Conservation (phyloP, 2,329 filamentous ascomycete genomes). For the Xylaria sp. region DNA sequence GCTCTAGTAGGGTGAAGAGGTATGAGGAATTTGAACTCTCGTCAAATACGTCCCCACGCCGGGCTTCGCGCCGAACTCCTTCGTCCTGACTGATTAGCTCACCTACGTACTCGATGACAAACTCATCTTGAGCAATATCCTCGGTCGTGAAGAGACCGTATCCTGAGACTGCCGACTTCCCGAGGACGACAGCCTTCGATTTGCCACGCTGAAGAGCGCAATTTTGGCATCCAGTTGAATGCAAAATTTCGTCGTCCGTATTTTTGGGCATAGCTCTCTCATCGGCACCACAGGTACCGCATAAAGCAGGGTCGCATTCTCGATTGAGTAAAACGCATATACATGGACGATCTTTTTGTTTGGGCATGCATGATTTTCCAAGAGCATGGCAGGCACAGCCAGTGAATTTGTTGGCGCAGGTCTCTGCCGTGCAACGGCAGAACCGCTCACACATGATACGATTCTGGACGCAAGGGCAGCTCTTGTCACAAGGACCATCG, state of each 20-base stretch:
- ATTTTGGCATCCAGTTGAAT: constrained; percentile 74
- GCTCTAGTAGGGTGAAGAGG: constrained; percentile 68
- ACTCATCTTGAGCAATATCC: constrained; percentile 74
- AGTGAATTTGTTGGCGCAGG: constrained; percentile 72
- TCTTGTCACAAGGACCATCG: constrained; percentile 71
- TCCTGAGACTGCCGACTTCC: constrained; percentile 76
- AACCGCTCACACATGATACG: constrained; percentile 77
- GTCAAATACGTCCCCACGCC: constrained; percentile 70
- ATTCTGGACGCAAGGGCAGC: constrained; percentile 71
- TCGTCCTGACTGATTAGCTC: constrained; percentile 79
- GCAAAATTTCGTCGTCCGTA: constrained; percentile 66
- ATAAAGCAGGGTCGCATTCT: constrained; percentile 84
- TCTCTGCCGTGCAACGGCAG: constrained; percentile 71
- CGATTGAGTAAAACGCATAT: constrained; percentile 78
- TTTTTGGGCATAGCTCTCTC: constrained; percentile 77
- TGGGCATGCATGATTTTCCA: constrained; percentile 68
- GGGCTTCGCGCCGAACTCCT: constrained; percentile 73
- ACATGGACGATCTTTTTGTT: constrained; percentile 70
- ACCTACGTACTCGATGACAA: constrained; percentile 83
- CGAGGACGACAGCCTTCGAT: constrained; percentile 73
- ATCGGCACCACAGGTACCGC: constrained; percentile 74
- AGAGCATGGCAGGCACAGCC: constrained; percentile 71
- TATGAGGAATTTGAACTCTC: constrained; percentile 73
- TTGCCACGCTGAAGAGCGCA: constrained; percentile 75
- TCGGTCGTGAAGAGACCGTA: constrained; percentile 81